phyloP scores from a whole-genome alignment of 116 monocot species.

The Papilionanthe hybrid region DNA sequence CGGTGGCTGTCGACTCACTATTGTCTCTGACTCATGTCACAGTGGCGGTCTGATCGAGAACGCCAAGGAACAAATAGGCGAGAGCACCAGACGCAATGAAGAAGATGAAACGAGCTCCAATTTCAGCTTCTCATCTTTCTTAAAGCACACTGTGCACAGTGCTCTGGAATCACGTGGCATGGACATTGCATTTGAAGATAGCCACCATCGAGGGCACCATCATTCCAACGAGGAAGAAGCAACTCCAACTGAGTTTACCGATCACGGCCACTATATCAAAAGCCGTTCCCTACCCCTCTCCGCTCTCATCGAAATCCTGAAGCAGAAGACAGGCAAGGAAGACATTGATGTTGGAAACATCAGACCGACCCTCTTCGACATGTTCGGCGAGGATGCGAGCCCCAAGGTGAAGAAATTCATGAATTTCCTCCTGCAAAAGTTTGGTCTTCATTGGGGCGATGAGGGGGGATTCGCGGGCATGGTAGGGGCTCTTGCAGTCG shows the following conservation, averaged over 20 bases:
- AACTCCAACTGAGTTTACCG: not conserved
- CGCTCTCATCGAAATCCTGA: slow-evolving; percentile 18
- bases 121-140: slow-evolving; percentile 51
- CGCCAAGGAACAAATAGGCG: slow-evolving; percentile 85
- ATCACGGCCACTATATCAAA: not conserved
- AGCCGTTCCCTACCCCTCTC: slow-evolving; percentile 22
- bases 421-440: slow-evolving; percentile 33
- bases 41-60: slow-evolving; percentile 87
- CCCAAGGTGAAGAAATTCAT: slow-evolving; percentile 57
- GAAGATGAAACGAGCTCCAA: slow-evolving; percentile 21
- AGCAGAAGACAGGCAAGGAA: slow-evolving; percentile 23
- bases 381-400: slow-evolving; percentile 51
- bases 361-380: slow-evolving; percentile 31
- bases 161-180: slow-evolving; percentile 37
- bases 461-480: slow-evolving; percentile 37
- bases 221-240: slow-evolving; percentile 18
- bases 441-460: not conserved
- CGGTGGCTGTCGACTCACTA: slow-evolving; percentile 59
- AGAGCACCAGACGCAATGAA: slow-evolving; percentile 46
- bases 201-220: slow-evolving; percentile 10
- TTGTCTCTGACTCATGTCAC: slow-evolving; percentile 99
- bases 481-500: slow-evolving; percentile 60
- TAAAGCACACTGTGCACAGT: slow-evolving; percentile 31
- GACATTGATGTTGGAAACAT: slow-evolving; percentile 23
- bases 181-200: not conserved